phyloP scores from a whole-genome alignment of 305 asterid genomes.

The Ajuga reptans region DNA sequence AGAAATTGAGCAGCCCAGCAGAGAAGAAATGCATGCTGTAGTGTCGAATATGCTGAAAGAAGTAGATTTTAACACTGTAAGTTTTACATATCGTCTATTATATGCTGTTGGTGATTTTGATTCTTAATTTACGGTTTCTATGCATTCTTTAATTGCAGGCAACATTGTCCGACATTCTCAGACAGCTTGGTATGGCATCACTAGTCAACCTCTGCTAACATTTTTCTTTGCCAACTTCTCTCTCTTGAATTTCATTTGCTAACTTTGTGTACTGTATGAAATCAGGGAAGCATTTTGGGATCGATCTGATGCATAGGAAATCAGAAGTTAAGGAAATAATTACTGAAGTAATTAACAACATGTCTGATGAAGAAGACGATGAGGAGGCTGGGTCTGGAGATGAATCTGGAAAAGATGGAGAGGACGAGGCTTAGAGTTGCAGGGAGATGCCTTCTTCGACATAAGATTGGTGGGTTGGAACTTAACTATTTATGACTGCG shows the following conservation, averaged over 20 bases:
- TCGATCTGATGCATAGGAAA: constrained; percentile 50
- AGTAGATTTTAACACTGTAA: constrained; percentile 80
- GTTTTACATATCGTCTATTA: constrained; percentile 22
- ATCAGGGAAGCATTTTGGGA: constrained; percentile 53
- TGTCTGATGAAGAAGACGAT: constrained; percentile 52
- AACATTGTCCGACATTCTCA: constrained; percentile 70
- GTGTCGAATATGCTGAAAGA: constrained; percentile 58
- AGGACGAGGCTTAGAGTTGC: constrained; percentile 21
- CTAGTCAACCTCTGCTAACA: neutral
- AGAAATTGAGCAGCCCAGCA: constrained; percentile 52
- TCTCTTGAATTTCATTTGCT: constrained; percentile 12
- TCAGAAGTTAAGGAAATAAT: constrained; percentile 49
- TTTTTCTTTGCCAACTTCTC: neutral
- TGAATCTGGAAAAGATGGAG: constrained; percentile 28
- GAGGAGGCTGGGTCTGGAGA: constrained; percentile 34
- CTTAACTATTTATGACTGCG: neutral
- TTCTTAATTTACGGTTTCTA: constrained; percentile 16
- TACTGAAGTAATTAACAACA: constrained; percentile 55
- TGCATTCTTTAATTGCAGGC: constrained; percentile 50
- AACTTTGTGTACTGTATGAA: neutral
- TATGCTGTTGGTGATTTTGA: neutral
- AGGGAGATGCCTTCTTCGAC: neutral
- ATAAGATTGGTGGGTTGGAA: neutral
- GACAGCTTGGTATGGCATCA: constrained; percentile 54
- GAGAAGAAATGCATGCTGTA: constrained; percentile 58